Evolutionary conservation across 306 rosid species (phyloP), one percentile per base, ranked within the genome.

Genomic region (Hylodesmum podocarpum): DNA sequence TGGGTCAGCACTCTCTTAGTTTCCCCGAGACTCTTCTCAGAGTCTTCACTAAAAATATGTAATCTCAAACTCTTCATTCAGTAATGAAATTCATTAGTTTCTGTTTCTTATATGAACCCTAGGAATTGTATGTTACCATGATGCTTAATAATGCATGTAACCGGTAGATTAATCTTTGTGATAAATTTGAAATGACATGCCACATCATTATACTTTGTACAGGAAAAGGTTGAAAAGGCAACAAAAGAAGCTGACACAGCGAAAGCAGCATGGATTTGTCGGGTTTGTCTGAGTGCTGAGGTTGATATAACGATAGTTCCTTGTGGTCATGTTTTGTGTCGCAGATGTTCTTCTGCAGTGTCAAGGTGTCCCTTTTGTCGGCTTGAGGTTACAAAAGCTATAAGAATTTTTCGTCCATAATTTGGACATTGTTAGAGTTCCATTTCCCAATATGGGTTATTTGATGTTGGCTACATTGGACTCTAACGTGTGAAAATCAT

Each of bases 261-360:
- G 24, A 94, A 92, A 87, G 90, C 93, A 49, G 97, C 98, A 49
- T 94, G 98, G 98, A 58, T 81, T 44, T 94, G 98, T 82, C 91
- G 98, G 81, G 84, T 92, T 78, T 94, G 98, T 80, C 81, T 94
- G 90, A 87, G 84, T 47, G 81, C 91, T 5, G 98, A 94, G 82
- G 97, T 94, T 57, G 88, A 89, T 71, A 84, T 87, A 68, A 87
- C 96, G 37, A 76, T 94, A 65, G 91, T 94, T 74, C 98, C 98
- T 31, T 94, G 98, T 81, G 98, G 98, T 61, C 97, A 94, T 79
- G 97, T 94, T n/a, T 90, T 94, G 59, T 94, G 98, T 79, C 91
- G 91, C 16, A 88, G 87, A 76, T 94, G 97, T 80, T 91, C 97
- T 73, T 84, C 96, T 72, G 97, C 98, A 39, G 98, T 94, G 71